Conservation (phyloP, 371 early-diverging fungal genomes). For the Mucor racemosus region DNA sequence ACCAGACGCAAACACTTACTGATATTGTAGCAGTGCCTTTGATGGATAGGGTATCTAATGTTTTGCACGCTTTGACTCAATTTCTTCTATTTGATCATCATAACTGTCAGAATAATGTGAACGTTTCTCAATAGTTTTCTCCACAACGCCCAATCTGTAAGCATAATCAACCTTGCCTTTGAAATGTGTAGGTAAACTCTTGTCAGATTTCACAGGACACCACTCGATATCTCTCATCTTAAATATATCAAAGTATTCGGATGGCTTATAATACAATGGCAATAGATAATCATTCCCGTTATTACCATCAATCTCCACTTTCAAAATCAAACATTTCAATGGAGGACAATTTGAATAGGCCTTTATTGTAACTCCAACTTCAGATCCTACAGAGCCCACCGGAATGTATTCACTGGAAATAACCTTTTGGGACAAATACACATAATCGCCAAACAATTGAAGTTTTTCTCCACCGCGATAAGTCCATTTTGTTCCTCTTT, state of each 20-base stretch:
- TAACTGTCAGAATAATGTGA: not conserved
- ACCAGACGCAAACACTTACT: too few species aligned
- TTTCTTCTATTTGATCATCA: not conserved
- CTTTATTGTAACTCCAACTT: slow-evolving; percentile 15
- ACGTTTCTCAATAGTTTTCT: slow-evolving; percentile 11
- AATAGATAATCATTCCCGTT: slow-evolving; percentile 10
- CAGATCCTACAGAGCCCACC: slow-evolving; percentile 19
- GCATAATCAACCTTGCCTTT: slow-evolving; percentile 20
- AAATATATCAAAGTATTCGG: slow-evolving; percentile 22
- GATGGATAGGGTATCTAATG: slow-evolving; percentile 1
- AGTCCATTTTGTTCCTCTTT: slow-evolving; percentile 3
- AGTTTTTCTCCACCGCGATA: slow-evolving; percentile 28
- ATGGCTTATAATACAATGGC: slow-evolving; percentile 36
- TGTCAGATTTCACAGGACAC: not conserved
- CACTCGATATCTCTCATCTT: slow-evolving; percentile 1
- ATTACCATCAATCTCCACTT: slow-evolving; percentile 6
- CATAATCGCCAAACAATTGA: slow-evolving; percentile 30
- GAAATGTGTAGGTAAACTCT: not conserved
- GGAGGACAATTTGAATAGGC: slow-evolving; percentile 1
- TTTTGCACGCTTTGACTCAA: not conserved
- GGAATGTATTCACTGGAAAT: not conserved
- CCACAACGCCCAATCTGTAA: slow-evolving; percentile 14
- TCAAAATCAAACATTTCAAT: slow-evolving; percentile 4
- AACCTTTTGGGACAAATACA: slow-evolving; percentile 21
- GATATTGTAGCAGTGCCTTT: too few species aligned